These are phyloP conservation scores for Didymellaceae sp. DNA, from an alignment of 2,329 filamentous ascomycete species.

Conservation along the genomic window DNA sequence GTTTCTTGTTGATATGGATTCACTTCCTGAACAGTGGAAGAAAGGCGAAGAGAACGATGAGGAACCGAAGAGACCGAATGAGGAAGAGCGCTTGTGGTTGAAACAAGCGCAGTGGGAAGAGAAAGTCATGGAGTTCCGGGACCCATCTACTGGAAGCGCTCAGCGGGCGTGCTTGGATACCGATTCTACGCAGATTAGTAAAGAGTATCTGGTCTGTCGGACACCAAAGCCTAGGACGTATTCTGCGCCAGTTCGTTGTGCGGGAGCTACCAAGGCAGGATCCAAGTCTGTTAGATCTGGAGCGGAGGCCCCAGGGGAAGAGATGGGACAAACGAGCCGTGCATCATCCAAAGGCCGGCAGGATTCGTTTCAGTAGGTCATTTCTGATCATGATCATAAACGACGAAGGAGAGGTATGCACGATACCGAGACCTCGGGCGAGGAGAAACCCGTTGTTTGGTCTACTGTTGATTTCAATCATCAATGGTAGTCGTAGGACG, in stretches of 20 bases:
- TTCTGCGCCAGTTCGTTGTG: not conserved
- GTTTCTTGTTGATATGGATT: slow-evolving; percentile 1
- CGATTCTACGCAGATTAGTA: too few species aligned
- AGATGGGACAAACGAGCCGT: too few species aligned
- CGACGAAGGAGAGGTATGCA: not conserved
- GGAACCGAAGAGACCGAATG: not conserved
- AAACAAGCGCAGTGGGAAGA: not conserved
- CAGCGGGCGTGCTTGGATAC: too few species aligned
- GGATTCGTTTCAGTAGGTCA: slow-evolving; percentile 1
- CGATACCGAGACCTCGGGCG: not conserved
- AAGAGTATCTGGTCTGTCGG: not conserved
- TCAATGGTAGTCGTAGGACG: too few species aligned
- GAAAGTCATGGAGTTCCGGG: not conserved
- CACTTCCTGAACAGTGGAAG: not conserved
- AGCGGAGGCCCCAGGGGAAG: too few species aligned
- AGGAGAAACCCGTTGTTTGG: too few species aligned
- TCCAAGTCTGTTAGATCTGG: too few species aligned
- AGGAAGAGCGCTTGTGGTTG: not conserved
- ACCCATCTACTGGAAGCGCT: too few species aligned
- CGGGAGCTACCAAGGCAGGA: too few species aligned
- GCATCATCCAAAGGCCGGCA: not conserved
- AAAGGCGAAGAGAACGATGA: not conserved
- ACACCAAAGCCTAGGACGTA: not conserved
- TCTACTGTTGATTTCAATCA: too few species aligned
- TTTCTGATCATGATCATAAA: too few species aligned